A percentile compares a stretch with the other conserved stretches of the same genome.
Conservation (phyloP, 768 basidiomycete genomes). For the Suillus paluster region DNA sequence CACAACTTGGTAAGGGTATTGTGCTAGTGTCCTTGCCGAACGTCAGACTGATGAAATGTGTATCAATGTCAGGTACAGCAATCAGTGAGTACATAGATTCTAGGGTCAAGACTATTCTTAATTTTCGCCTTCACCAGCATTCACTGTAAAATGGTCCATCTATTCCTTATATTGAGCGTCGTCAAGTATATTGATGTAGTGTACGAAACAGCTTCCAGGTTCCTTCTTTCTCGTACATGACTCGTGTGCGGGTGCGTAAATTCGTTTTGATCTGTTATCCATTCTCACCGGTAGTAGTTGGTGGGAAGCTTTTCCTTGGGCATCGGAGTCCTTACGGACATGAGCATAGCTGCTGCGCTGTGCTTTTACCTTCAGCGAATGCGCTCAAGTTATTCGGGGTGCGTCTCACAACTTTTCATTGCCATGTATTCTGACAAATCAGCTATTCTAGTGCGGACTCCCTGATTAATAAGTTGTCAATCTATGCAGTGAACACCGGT, state of each 20-base stretch:
- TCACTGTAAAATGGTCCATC: conserved; percentile 48
- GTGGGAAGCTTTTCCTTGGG: conserved; percentile 53
- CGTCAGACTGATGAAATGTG: neutral
- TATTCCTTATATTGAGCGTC: neutral
- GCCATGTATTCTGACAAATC: conserved; percentile 5
- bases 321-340: conserved; percentile 55
- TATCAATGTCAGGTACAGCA: conserved; percentile 37
- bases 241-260: conserved; percentile 47
- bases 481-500: conserved; percentile 70
- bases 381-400: conserved; percentile 53
- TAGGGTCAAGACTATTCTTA: neutral
- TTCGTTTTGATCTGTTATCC: neutral
- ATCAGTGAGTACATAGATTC: conserved; percentile 35
- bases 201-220: conserved; percentile 42
- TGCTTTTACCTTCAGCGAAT: conserved; percentile 59
- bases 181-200: neutral
- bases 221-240: conserved; percentile 45
- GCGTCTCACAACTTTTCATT: conserved; percentile 17
- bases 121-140: conserved; percentile 39
- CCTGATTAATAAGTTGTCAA: conserved; percentile 55
- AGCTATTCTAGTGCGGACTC: conserved; percentile 49
- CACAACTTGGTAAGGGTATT: conserved; percentile 50
- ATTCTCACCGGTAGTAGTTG: conserved; percentile 33
- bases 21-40: neutral
- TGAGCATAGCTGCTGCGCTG: conserved; percentile 53